Evolutionary conservation across 768 basidiomycete species (phyloP).

Genomic region (Lactifluus pinguis): DNA sequence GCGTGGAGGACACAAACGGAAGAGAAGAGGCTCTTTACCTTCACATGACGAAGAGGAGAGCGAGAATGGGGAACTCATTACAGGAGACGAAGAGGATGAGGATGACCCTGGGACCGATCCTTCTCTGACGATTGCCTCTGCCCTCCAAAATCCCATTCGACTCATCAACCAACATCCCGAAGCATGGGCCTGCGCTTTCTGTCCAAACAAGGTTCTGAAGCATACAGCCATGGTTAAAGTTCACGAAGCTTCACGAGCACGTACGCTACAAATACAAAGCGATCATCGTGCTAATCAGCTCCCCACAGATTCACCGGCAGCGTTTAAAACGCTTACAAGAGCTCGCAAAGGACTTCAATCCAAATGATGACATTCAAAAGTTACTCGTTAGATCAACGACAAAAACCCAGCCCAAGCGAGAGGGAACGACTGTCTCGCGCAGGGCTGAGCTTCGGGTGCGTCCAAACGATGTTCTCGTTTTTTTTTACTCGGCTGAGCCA

Average conservation of each 20-base stretch:
- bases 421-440: slow-evolving; percentile 35
- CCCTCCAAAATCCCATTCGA: slow-evolving; percentile 56
- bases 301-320: slow-evolving; percentile 51
- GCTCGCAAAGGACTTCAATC: slow-evolving; percentile 33
- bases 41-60: slow-evolving; percentile 27
- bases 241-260: slow-evolving; percentile 47
- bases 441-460: slow-evolving; percentile 56
- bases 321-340: slow-evolving; percentile 44
- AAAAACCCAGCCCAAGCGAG: background rate
- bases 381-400: slow-evolving; percentile 21
- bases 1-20: background rate
- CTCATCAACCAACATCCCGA: slow-evolving; percentile 46
- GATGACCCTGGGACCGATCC: slow-evolving; percentile 29
- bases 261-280: slow-evolving; percentile 37
- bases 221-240: slow-evolving; percentile 42
- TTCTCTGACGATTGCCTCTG: slow-evolving; percentile 47
- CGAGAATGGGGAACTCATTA: slow-evolving; percentile 13
- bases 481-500: background rate
- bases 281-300: background rate
- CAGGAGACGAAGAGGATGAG: slow-evolving; percentile 21
- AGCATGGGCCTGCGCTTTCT: slow-evolving; percentile 52
- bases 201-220: slow-evolving; percentile 68
- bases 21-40: background rate
- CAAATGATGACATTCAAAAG: slow-evolving; percentile 39
- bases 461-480: background rate